These are phyloP conservation scores for Pyrenochaeta sp. DNA, from an alignment of 2,329 filamentous ascomycete genomes.

Conservation along the genomic window DNA sequence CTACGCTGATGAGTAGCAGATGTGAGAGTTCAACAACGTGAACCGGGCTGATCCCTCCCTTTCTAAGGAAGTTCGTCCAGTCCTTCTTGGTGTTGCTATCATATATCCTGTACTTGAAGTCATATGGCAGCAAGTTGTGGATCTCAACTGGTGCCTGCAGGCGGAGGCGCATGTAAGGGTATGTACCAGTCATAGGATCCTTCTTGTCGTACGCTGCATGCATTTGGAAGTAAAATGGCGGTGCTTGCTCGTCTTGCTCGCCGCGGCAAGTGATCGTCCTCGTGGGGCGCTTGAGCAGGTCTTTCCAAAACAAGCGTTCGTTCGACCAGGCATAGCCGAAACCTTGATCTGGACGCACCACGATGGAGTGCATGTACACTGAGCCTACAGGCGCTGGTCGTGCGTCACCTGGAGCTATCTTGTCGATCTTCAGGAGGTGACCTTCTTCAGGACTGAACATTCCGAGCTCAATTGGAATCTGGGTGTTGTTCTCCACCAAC, in stretches of 20 bases:
- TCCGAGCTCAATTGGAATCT: conserved; percentile 93
- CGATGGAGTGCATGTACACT: conserved; percentile 84
- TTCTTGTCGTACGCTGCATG: conserved; percentile 84
- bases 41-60: conserved; percentile 95
- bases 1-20: conserved; percentile 87
- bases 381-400: conserved; percentile 91
- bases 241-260: conserved; percentile 76
- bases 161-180: conserved; percentile 93
- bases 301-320: conserved; percentile 90
- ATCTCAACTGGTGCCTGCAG: conserved; percentile 92
- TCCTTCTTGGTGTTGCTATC: conserved; percentile 99
- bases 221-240: conserved; percentile 95
- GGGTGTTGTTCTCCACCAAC: conserved; percentile 92
- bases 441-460: conserved; percentile 88
- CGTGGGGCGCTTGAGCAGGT: conserved; percentile 83
- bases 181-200: conserved; percentile 82
- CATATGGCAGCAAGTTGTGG: conserved; percentile 92
- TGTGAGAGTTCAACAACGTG: conserved; percentile 97
- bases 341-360: conserved; percentile 90
- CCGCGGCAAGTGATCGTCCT: conserved; percentile 88
- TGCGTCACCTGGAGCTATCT: conserved; percentile 90
- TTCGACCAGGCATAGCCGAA: conserved; percentile 97
- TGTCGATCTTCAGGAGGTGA: conserved; percentile 95
- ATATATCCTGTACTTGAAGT: conserved; percentile 99
- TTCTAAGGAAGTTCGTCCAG: conserved; percentile 97